Evolutionary conservation across 495 filamentous ascomycete genomes (phyloP).

Genomic region (Annulohypoxylon stygium): DNA sequence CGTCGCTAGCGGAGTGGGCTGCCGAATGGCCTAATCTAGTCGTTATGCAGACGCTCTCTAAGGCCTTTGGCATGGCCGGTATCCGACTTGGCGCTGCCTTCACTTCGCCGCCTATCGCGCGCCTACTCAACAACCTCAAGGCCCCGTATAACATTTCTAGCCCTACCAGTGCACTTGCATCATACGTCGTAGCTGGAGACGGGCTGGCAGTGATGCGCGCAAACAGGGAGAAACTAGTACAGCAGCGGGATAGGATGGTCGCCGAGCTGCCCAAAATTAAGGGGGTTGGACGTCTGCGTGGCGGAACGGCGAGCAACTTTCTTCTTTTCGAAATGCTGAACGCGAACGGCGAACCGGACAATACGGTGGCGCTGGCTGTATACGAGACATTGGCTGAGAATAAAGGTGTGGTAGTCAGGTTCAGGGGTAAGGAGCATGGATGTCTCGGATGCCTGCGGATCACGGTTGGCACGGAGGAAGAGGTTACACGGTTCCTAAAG

Average conservation of each 20-base stretch:
- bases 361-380: constrained; percentile 77
- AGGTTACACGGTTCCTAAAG: constrained; percentile 81
- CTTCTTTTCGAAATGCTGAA: constrained; percentile 89
- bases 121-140: constrained; percentile 88
- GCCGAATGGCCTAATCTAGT: constrained; percentile 95
- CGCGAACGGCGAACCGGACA: constrained; percentile 77
- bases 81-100: constrained; percentile 83
- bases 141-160: constrained; percentile 95
- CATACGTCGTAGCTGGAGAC: constrained; percentile 71
- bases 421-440: constrained; percentile 90
- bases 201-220: constrained; percentile 78
- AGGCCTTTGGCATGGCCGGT: constrained; percentile 95
- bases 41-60: constrained; percentile 97
- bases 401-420: constrained; percentile 90
- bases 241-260: constrained; percentile 82
- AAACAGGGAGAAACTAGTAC: constrained; percentile 75
- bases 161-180: constrained; percentile 85
- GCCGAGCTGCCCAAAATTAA: constrained; percentile 77
- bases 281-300: constrained; percentile 84
- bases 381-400: constrained; percentile 90
- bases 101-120: constrained; percentile 68
- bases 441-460: constrained; percentile 90
- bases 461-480: constrained; percentile 90
- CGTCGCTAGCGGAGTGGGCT: constrained; percentile 93
- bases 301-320: constrained; percentile 88